phyloP scores from a whole-genome alignment of 106 monocot genomes.

The Ottelia alismoides region DNA sequence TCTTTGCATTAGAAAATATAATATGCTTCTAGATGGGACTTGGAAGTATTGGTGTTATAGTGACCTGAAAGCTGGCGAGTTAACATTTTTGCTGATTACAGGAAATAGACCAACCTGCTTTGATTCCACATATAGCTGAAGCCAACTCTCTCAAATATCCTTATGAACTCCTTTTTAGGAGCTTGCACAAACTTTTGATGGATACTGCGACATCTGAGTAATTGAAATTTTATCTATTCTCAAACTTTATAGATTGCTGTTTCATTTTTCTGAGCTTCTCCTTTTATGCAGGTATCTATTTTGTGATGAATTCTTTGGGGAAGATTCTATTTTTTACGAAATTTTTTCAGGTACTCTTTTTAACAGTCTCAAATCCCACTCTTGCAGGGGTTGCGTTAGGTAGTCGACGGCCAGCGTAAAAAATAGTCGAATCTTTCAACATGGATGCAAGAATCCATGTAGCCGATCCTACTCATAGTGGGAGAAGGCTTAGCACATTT shows the following conservation, averaged over 20 bases:
- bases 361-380: no score
- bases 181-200: constrained; percentile 97
- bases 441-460: no score
- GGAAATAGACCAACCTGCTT: constrained; percentile 98
- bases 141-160: constrained; percentile 92
- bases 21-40: no score
- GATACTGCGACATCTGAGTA: constrained; percentile 99
- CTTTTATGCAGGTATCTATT: constrained; percentile 64
- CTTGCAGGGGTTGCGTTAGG: no score
- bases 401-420: no score
- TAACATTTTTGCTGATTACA: constrained; percentile 10
- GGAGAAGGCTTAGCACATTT: no score
- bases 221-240: not conserved
- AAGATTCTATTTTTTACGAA: constrained; percentile 85
- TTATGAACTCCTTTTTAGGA: constrained; percentile 97
- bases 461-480: no score
- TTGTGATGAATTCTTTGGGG: constrained; percentile 95
- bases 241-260: not conserved
- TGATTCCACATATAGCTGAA: constrained; percentile 99
- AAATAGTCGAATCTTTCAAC: no score
- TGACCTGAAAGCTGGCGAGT: no score
- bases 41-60: no score
- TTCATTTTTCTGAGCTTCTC: constrained; percentile 2
- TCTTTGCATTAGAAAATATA: no score
- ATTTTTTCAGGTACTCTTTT: constrained; percentile 99